phyloP scores from a whole-genome alignment of 1,139 yeast species.

The Kodamaea sp. region DNA sequence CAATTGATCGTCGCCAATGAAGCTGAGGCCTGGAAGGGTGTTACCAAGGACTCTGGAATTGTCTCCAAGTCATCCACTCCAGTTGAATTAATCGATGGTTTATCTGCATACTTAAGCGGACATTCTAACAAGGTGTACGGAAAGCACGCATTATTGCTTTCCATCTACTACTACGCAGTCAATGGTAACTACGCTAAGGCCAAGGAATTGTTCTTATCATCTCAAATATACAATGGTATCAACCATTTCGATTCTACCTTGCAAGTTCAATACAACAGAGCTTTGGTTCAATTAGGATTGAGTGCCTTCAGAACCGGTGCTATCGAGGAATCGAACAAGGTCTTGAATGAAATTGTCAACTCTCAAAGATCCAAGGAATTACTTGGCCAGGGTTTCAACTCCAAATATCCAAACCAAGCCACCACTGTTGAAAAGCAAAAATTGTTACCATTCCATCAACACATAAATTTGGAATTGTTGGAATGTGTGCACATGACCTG shows the following conservation, averaged over 20 bases:
- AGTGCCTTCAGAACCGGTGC: slow-evolving; percentile 93
- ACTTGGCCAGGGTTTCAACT: slow-evolving; percentile 88
- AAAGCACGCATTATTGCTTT: slow-evolving; percentile 81
- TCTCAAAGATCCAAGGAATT: slow-evolving; percentile 88
- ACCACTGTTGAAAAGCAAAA: slow-evolving; percentile 72
- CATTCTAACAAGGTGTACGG: slow-evolving; percentile 71
- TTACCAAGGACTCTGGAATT: slow-evolving; percentile 36
- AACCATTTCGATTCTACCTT: slow-evolving; percentile 81
- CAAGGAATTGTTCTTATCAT: slow-evolving; percentile 81
- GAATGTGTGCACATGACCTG: slow-evolving; percentile 94
- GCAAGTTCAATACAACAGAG: slow-evolving; percentile 93
- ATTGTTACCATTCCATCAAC: slow-evolving; percentile 96
- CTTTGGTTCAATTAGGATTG: slow-evolving; percentile 92
- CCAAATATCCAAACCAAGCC: slow-evolving; percentile 61
- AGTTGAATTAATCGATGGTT: slow-evolving; percentile 56
- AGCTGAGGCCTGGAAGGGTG: slow-evolving; percentile 63
- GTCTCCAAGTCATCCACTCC: slow-evolving; percentile 36
- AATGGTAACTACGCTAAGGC: slow-evolving; percentile 83
- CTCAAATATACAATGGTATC: slow-evolving; percentile 81
- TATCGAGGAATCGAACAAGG: slow-evolving; percentile 84
- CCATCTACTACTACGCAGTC: slow-evolving; percentile 88
- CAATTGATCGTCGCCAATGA: slow-evolving; percentile 73
- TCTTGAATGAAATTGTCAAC: slow-evolving; percentile 84
- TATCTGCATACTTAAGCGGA: slow-evolving; percentile 65
- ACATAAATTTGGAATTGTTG: slow-evolving; percentile 90